Conservation (phyloP, 345 rosid genomes). For the Arabidopsis arenosa region DNA sequence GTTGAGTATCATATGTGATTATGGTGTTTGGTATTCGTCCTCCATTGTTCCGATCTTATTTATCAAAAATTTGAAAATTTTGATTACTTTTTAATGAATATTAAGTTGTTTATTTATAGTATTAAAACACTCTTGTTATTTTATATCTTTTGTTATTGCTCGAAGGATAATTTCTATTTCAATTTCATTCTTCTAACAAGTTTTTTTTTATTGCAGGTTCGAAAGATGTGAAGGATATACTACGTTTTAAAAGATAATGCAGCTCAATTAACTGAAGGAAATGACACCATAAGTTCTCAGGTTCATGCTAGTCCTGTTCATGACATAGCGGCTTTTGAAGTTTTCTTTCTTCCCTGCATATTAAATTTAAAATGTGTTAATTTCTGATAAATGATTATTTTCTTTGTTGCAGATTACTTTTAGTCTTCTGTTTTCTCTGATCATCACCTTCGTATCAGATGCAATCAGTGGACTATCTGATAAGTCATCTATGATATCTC, state of each 20-base stretch:
- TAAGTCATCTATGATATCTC: constrained; percentile 75
- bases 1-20: constrained; percentile 8
- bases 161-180: not conserved
- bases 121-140: constrained; percentile 1
- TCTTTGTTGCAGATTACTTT: constrained; percentile 71
- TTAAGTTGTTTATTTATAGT: not conserved
- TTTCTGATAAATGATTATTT: constrained; percentile 7
- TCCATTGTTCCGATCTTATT: constrained; percentile 3
- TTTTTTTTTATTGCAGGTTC: constrained; percentile 57
- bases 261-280: constrained; percentile 58
- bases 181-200: constrained; percentile 26
- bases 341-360: constrained; percentile 21
- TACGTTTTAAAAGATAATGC: constrained; percentile 74
- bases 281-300: constrained; percentile 72
- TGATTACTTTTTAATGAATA: not conserved
- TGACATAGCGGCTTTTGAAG: constrained; percentile 20
- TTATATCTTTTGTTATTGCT: constrained; percentile 10
- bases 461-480: constrained; percentile 84
- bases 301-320: constrained; percentile 48
- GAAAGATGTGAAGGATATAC: constrained; percentile 77
- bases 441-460: constrained; percentile 86
- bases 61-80: not conserved
- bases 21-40: constrained; percentile 15
- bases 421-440: constrained; percentile 79
- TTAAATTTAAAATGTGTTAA: not conserved